Conservation (phyloP, 129 eudicot genomes). For the Solidago caesia region DNA sequence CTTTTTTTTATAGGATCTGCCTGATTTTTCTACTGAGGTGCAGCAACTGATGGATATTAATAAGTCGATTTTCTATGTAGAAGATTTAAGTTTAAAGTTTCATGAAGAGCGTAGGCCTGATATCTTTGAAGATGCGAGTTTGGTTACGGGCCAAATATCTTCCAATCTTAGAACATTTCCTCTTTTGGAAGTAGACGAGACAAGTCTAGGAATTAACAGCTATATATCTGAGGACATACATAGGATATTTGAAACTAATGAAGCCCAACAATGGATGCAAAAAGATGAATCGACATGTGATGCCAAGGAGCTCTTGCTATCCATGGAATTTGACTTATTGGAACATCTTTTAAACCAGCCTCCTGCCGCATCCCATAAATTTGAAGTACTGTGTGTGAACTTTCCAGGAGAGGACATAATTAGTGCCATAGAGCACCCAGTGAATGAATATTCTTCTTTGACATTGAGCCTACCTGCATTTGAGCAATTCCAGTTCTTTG, state of each 20-base stretch:
- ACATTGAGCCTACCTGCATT: constrained; percentile 32
- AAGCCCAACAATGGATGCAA: constrained; percentile 40
- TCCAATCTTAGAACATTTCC: constrained; percentile 49
- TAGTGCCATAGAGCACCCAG: constrained; percentile 39
- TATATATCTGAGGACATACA: constrained; percentile 35
- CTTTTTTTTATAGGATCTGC: constrained; percentile 54
- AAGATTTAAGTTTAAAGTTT: constrained; percentile 42
- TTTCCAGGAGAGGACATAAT: constrained; percentile 49
- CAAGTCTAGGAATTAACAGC: constrained; percentile 49
- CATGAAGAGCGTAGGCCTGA: constrained; percentile 39
- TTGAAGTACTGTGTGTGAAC: constrained; percentile 24
- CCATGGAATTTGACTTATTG: constrained; percentile 49
- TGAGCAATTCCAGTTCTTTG: constrained; percentile 62
- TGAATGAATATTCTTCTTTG: constrained; percentile 23
- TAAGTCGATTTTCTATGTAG: constrained; percentile 50
- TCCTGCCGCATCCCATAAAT: constrained; percentile 32
- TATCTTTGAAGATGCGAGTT: constrained; percentile 43
- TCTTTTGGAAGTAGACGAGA: constrained; percentile 72
- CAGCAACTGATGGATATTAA: constrained; percentile 46
- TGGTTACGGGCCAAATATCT: constrained; percentile 33
- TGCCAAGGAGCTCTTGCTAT: constrained; percentile 58
- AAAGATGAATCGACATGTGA: constrained; percentile 38
- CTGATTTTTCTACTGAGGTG: constrained; percentile 36
- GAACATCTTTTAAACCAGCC: constrained; percentile 42
- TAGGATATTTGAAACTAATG: constrained; percentile 41